Evolutionary conservation across 2,329 filamentous ascomycete genomes (phyloP), one percentile per base, ranked within the genome.

Genomic region (Paecilomyces dactylethromorphus): DNA sequence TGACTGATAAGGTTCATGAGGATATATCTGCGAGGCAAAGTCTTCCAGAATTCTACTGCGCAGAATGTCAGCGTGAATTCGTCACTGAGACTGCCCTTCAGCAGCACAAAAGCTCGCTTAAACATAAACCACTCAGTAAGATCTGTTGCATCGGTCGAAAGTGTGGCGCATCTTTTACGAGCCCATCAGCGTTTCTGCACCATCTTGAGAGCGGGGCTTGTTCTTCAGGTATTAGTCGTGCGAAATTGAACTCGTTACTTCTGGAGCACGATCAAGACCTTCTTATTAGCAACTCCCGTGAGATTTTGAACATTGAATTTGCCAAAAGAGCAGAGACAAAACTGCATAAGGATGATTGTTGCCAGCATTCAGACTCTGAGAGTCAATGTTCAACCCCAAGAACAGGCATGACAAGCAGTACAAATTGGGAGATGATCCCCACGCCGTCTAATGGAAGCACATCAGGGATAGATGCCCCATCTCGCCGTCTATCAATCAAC

Each of bases 1-100:
- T 58, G 31, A 18, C 31, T n/a, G n/a, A 53, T 31, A 61, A 61
- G 13, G 35, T 35, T 18, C 54, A 61, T 58, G 56, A 26, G 45
- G 7, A 15, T 39, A 6, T 39, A 32, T 32, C 31, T 11, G 31
- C 6, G 31, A 32, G 6, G 11, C 31, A 32, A 39, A 15, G 13
- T 15, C 3, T 15, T n/a, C n/a, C n/a, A n/a, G n/a, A 15, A 15
- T n/a, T 18, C n/a, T n/a, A n/a, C n/a, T 39, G 35, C 13, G 35
- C 15, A 15, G 13, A 39, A 15, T 39, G 35, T 39, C 13, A 15
- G 5, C 35, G 35, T 15, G n/a, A n/a, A 15, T 39, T 39, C 35
- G n/a, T 15, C 4, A 39, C 15, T 4, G n/a, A 39, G n/a, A 12
- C 5, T 15, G 35, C 13, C 2, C 12, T 39, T 5, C 5, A 39